Conservation (phyloP, 2,329 filamentous ascomycete genomes). For the Cladosporium sp. region DNA sequence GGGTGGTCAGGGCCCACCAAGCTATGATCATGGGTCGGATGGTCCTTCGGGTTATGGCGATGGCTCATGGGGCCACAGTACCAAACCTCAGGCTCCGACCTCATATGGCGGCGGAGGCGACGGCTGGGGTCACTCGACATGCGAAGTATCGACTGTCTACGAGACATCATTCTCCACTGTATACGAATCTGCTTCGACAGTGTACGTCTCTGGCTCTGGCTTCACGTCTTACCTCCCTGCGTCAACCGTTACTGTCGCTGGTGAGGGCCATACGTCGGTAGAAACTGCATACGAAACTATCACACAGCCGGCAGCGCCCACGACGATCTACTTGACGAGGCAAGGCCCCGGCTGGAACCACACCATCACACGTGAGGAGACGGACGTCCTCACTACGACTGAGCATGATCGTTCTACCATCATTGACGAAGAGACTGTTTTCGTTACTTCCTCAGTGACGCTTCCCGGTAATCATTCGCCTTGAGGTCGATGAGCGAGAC, state of each 20-base stretch:
- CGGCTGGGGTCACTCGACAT: not conserved
- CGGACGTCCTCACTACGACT: not conserved
- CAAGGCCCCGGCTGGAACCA: not conserved
- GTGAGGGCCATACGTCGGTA: not conserved
- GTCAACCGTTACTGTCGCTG: not conserved
- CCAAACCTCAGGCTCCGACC: not conserved
- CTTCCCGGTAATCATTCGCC: not conserved
- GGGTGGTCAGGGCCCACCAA: not conserved
- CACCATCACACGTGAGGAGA: slow-evolving; percentile 1
- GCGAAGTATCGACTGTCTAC: not conserved
- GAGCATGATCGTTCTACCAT: not conserved
- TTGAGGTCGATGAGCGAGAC: not conserved
- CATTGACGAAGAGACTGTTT: slow-evolving; percentile 1
- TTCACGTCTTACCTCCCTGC: slow-evolving; percentile 1
- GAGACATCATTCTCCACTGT: not conserved
- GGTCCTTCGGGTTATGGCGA: not conserved
- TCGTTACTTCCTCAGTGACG: not conserved
- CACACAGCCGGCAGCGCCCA: not conserved
- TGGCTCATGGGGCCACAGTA: not conserved
- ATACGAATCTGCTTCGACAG: not conserved
- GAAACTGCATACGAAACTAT: not conserved
- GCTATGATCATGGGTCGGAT: not conserved
- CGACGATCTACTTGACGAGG: slow-evolving; percentile 1
- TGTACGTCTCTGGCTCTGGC: not conserved
- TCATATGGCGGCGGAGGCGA: not conserved